Percentiles rank a stretch among this genome's conserved stretches.
Evolutionary conservation across 140 eudicot species (phyloP).

Genomic region (Flaveria floridana): DNA sequence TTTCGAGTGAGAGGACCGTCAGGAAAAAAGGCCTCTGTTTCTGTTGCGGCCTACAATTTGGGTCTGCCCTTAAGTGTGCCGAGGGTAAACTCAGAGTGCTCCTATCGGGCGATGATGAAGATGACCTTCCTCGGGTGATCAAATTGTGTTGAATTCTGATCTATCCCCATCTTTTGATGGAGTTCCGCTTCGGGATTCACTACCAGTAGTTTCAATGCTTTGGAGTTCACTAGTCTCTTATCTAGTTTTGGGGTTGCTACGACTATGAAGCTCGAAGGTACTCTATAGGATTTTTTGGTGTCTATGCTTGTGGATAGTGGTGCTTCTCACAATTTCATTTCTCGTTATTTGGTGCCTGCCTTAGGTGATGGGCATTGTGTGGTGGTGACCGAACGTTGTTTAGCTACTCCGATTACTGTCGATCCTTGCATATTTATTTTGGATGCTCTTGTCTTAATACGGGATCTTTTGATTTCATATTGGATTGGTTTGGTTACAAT

Average conservation of each 20-base stretch:
- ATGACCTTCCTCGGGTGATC: background rate
- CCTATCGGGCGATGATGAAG: background rate
- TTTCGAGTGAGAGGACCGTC: too few relatives aligned
- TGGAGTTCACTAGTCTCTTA: background rate
- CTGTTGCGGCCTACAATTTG: background rate
- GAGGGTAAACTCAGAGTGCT: background rate
- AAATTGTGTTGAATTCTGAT: background rate
- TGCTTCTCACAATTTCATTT: background rate
- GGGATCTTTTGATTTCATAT: too few relatives aligned
- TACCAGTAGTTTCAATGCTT: background rate
- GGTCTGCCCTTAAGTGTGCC: background rate
- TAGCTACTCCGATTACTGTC: too few relatives aligned
- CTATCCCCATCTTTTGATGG: background rate
- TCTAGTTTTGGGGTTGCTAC: background rate
- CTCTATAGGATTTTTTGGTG: background rate
- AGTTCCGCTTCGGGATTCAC: background rate
- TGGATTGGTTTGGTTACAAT: too few relatives aligned
- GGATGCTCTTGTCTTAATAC: too few relatives aligned
- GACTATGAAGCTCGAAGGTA: background rate
- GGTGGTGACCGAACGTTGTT: background rate
- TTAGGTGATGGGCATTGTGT: too few relatives aligned
- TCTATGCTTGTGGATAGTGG: background rate
- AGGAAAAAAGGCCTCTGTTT: too few relatives aligned
- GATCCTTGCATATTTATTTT: too few relatives aligned
- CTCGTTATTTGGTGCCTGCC: too few relatives aligned